A percentile compares a stretch with the other conserved stretches of the same genome.
Conservation (phyloP, 768 basidiomycete genomes). For the Boletus tomentosulus region DNA sequence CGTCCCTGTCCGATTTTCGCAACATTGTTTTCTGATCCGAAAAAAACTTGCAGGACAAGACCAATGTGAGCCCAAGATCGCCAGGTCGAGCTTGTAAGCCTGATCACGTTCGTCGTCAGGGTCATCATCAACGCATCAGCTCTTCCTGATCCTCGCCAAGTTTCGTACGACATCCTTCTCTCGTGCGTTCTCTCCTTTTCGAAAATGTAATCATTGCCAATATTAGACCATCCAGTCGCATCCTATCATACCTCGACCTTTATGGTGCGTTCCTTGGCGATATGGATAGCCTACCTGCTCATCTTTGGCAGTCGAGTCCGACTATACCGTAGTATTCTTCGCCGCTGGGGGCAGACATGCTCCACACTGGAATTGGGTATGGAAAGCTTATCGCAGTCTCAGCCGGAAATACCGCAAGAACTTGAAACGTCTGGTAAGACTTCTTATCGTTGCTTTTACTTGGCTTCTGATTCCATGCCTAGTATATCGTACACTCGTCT, state of each 20-base stretch:
- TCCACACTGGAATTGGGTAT: constrained; percentile 87
- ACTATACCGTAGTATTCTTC: constrained; percentile 86
- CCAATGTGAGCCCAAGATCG: constrained; percentile 61
- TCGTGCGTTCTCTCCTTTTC: constrained; percentile 44
- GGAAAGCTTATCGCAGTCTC: constrained; percentile 82
- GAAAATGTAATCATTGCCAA: constrained; percentile 1
- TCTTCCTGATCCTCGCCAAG: constrained; percentile 71
- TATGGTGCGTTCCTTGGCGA: constrained; percentile 51
- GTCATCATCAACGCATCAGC: constrained; percentile 80
- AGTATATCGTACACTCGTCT: constrained; percentile 86
- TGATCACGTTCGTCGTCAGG: constrained; percentile 41
- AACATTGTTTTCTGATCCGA: constrained; percentile 15
- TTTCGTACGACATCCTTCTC: constrained; percentile 74
- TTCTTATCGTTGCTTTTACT: background rate
- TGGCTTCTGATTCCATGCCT: constrained; percentile 9
- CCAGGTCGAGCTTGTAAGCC: background rate
- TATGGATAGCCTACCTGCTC: background rate
- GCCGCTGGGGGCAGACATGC: constrained; percentile 72
- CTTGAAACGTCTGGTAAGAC: constrained; percentile 70
- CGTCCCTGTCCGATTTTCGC: background rate
- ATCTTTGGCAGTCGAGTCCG: constrained; percentile 66
- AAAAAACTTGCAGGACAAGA: constrained; percentile 54
- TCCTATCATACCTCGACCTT: constrained; percentile 74
- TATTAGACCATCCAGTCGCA: constrained; percentile 45
- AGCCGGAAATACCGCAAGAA: constrained; percentile 87